Conservation (phyloP, 2,329 filamentous ascomycete species). For the Ceratocystis ficicola region DNA sequence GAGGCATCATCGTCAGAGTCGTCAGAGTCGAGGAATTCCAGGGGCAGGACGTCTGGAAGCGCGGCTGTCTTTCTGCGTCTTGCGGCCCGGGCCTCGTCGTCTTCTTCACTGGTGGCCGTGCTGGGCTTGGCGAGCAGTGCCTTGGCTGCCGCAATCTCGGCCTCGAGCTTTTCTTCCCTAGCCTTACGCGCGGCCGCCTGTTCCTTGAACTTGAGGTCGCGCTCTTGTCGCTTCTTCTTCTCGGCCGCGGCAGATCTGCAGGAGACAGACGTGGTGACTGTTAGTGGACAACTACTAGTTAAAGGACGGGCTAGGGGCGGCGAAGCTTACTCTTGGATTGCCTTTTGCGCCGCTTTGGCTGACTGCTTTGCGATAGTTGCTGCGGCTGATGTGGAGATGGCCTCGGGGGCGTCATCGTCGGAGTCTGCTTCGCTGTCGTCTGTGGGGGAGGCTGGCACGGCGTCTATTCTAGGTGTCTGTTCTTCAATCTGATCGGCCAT, state of each 20-base stretch:
- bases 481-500: neutral
- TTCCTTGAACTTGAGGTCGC: slow-evolving; percentile 42
- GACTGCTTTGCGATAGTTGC: slow-evolving; percentile 38
- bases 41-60: slow-evolving; percentile 39
- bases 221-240: slow-evolving; percentile 45
- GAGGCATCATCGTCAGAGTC: slow-evolving; percentile 25
- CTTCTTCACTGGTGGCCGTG: neutral
- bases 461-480: neutral
- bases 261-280: neutral
- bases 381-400: slow-evolving; percentile 41
- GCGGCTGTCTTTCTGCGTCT: slow-evolving; percentile 16
- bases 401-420: slow-evolving; percentile 47
- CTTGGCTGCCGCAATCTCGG: slow-evolving; percentile 21
- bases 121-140: slow-evolving; percentile 22
- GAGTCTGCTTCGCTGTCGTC: slow-evolving; percentile 28
- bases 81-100: neutral
- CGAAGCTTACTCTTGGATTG: slow-evolving; percentile 39
- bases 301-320: neutral
- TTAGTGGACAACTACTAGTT: slow-evolving; percentile 18
- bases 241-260: slow-evolving; percentile 38
- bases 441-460: neutral
- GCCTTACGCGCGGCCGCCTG: slow-evolving; percentile 42
- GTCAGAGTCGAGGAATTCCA: slow-evolving; percentile 44
- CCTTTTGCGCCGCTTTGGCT: slow-evolving; percentile 37
- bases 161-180: slow-evolving; percentile 25